Evolutionary conservation across 1,284 basidiomycete genomes (phyloP), one percentile per base, ranked within the genome.

Genomic region (Cryptococcus sp.): DNA sequence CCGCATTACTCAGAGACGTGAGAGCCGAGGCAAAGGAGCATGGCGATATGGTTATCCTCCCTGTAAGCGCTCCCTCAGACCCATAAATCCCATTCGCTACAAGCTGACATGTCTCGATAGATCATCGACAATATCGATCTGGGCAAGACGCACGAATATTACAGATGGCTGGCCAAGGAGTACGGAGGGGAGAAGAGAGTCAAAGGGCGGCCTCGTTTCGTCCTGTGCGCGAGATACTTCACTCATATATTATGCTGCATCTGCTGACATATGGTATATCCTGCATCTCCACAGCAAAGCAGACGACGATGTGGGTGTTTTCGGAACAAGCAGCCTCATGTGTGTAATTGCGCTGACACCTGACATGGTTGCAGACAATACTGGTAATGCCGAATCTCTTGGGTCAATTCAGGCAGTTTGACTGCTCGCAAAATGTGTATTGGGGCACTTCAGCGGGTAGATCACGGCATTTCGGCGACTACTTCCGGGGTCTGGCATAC

Each of bases 401-500:
- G 20, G 70, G 71, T 3, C 70, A 69, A 10, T 77, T 80, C 61
- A 67, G 62, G 27, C 61, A 76, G 22, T 62, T 79, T n/a, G 72
- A 80, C 53, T 80, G 79, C 60, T 58, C 72, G 15, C 61, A 69
- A 38, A 79, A 79, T 56, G 62, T 80, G n/a, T 80, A 80, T 55
- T 79, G 77, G 76, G 79, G 79, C 17, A 80, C 78, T 2, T 72
- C 74, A 6, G 74, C 77, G 0, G 78, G 79, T 2, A 56, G 69
- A 19, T 73, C 72, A 5, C 63, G 70, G 46, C 70, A 77, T 63
- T 80, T 78, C 61, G 69, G 67, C 7, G 69, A 73, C 16, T 80
- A 80, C 57, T 78, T 80, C 62, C 67, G 79, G 23, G 79, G 79
- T 15, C 63, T 80, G n/a, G 79, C 76, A 4, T 80, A 80, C 57